Evolutionary conservation across 106 monocot species (phyloP).

Genomic region (Platanthera guangdongensis): DNA sequence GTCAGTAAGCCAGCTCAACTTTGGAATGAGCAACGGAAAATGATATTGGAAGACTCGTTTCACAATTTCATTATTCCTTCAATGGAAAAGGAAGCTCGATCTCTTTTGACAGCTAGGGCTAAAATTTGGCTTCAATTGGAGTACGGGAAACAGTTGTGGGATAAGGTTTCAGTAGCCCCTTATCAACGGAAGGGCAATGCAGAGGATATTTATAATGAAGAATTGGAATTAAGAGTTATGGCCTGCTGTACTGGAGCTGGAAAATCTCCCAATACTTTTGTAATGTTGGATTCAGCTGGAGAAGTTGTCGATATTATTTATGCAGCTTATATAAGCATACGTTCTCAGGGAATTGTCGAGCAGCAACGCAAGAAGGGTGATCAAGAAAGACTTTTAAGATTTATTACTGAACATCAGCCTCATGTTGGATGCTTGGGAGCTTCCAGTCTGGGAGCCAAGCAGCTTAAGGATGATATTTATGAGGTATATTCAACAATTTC

Average conservation of each 20-base stretch:
- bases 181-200: slow-evolving; percentile 45
- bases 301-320: slow-evolving; percentile 90
- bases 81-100: slow-evolving; percentile 91
- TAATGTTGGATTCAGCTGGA: slow-evolving; percentile 89
- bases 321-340: slow-evolving; percentile 73
- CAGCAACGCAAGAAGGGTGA: slow-evolving; percentile 85
- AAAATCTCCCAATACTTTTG: slow-evolving; percentile 91
- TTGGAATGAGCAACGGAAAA: slow-evolving; percentile 84
- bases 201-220: slow-evolving; percentile 38
- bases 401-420: slow-evolving; percentile 88
- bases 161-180: slow-evolving; percentile 84
- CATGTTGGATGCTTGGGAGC: slow-evolving; percentile 83
- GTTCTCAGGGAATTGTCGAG: slow-evolving; percentile 77
- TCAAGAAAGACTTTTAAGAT: slow-evolving; percentile 67
- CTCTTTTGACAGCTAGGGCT: slow-evolving; percentile 54
- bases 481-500: slow-evolving; percentile 41
- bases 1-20: slow-evolving; percentile 75
- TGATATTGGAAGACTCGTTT: slow-evolving; percentile 81
- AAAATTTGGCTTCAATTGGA: slow-evolving; percentile 78
- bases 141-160: slow-evolving; percentile 84
- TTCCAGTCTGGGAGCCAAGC: slow-evolving; percentile 61
- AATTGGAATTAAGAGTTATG: slow-evolving; percentile 63
- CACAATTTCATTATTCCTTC: slow-evolving; percentile 66
- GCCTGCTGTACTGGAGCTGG: slow-evolving; percentile 95
- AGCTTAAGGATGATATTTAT: slow-evolving; percentile 90